phyloP scores from a whole-genome alignment of 345 rosid genomes.

The Noccaea bulbosa region DNA sequence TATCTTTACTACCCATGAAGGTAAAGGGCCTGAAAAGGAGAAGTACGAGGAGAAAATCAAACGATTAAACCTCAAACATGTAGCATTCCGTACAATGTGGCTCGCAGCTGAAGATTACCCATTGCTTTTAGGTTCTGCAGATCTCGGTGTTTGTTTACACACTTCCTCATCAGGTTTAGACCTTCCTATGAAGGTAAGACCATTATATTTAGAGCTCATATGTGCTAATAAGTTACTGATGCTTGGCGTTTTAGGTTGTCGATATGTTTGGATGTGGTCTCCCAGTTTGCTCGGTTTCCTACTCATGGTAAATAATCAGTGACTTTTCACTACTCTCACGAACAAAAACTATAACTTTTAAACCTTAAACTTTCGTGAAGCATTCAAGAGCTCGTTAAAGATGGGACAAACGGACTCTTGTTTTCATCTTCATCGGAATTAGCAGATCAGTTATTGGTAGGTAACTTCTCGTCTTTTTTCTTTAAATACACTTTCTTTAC shows the following conservation, averaged over 20 bases:
- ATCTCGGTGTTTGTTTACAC: slow-evolving; percentile 95
- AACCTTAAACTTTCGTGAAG: slow-evolving; percentile 47
- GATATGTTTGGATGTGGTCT: slow-evolving; percentile 99
- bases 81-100: slow-evolving; percentile 97
- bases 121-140: slow-evolving; percentile 89
- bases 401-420: slow-evolving; percentile 81
- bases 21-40: slow-evolving; percentile 95
- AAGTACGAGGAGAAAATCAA: slow-evolving; percentile 85
- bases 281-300: slow-evolving; percentile 94
- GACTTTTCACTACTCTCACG: slow-evolving; percentile 12
- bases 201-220: slow-evolving; percentile 17
- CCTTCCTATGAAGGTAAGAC: slow-evolving; percentile 90
- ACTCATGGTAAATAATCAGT: slow-evolving; percentile 70
- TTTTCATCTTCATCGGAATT: slow-evolving; percentile 96
- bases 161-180: slow-evolving; percentile 97
- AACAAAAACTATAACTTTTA: background rate
- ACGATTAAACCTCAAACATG: slow-evolving; percentile 72
- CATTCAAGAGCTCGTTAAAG: slow-evolving; percentile 83
- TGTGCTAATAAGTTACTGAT: background rate
- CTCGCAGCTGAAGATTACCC: slow-evolving; percentile 96
- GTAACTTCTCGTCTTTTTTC: slow-evolving; percentile 20
- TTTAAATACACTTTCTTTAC: background rate
- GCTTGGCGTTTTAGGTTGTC: slow-evolving; percentile 64
- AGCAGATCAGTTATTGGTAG: slow-evolving; percentile 83
- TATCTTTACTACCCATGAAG: slow-evolving; percentile 46